phyloP scores from a whole-genome alignment of 2,329 filamentous ascomycete genomes.

The Triangularia setosa region DNA sequence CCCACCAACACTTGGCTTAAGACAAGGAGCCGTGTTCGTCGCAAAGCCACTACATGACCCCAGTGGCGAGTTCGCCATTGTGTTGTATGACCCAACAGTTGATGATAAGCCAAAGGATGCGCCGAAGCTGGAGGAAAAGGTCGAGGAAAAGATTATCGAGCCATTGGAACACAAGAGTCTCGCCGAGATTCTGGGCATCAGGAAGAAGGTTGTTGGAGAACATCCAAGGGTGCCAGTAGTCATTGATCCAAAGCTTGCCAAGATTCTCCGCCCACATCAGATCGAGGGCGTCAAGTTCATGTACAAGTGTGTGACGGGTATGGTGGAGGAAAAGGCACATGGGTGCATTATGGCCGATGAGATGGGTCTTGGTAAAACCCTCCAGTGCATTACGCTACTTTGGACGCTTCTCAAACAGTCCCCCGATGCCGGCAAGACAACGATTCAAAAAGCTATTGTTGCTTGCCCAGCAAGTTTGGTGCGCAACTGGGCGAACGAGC shows the following conservation, averaged over 20 bases:
- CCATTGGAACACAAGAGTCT: constrained; percentile 91
- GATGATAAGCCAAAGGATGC: constrained; percentile 71
- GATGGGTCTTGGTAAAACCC: constrained; percentile 95
- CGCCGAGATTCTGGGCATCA: constrained; percentile 89
- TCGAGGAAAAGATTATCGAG: constrained; percentile 59
- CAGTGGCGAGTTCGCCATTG: constrained; percentile 92
- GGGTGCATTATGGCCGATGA: constrained; percentile 99
- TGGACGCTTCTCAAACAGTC: constrained; percentile 97
- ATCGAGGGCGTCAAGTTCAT: constrained; percentile 98
- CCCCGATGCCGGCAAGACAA: constrained; percentile 86
- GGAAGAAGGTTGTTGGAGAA: constrained; percentile 78
- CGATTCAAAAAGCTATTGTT: constrained; percentile 95
- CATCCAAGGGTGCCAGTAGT: constrained; percentile 92
- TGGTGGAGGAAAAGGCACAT: constrained; percentile 89
- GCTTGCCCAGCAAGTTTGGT: constrained; percentile 96
- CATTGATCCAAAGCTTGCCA: constrained; percentile 84
- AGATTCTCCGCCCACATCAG: constrained; percentile 92
- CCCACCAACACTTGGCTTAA: constrained; percentile 81
- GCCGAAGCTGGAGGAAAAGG: constrained; percentile 42
- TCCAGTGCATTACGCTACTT: constrained; percentile 94
- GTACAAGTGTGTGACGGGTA: constrained; percentile 90
- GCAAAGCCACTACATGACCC: constrained; percentile 91
- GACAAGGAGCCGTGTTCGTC: constrained; percentile 78
- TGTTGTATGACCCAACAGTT: constrained; percentile 89
- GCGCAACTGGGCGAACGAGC: constrained; percentile 95